Evolutionary conservation across 2,329 filamentous ascomycete species (phyloP).

Genomic region (Sphaerulina vaccinii): DNA sequence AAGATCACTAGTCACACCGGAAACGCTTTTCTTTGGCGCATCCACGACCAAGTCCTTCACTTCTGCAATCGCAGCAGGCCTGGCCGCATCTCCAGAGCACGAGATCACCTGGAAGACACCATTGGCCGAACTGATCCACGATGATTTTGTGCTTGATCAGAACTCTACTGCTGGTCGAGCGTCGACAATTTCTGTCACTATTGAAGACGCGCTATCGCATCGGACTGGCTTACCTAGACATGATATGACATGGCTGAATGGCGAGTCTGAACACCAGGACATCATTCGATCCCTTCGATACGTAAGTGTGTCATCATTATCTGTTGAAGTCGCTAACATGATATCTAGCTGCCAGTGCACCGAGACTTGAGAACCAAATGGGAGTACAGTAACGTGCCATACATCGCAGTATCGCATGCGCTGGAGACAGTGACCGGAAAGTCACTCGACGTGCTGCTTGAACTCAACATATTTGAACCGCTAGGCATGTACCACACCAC

Average conservation of each 20-base stretch:
- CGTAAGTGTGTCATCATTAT: slow-evolving; percentile 28
- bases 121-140: slow-evolving; percentile 37
- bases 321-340: background rate
- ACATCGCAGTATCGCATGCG: slow-evolving; percentile 47
- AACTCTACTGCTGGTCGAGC: slow-evolving; percentile 21
- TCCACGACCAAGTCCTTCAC: slow-evolving; percentile 38
- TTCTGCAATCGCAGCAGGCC: slow-evolving; percentile 26
- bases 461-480: slow-evolving; percentile 40
- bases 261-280: slow-evolving; percentile 36
- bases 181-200: slow-evolving; percentile 31
- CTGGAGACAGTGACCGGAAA: slow-evolving; percentile 45
- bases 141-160: slow-evolving; percentile 39
- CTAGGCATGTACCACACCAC: slow-evolving; percentile 44
- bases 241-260: slow-evolving; percentile 31
- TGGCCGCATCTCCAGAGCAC: slow-evolving; percentile 30
- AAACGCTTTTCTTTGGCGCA: slow-evolving; percentile 33
- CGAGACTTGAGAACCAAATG: slow-evolving; percentile 43
- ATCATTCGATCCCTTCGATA: slow-evolving; percentile 45
- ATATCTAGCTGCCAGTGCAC: slow-evolving; percentile 34
- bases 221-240: slow-evolving; percentile 39
- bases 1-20: slow-evolving; percentile 24
- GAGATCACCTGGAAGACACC: slow-evolving; percentile 40
- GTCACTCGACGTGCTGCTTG: slow-evolving; percentile 37
- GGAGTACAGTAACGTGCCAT: slow-evolving; percentile 57
- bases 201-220: slow-evolving; percentile 40